Evolutionary conservation across 1,139 yeast species (phyloP).

Genomic region (Protomyces lactucae-debilis): DNA sequence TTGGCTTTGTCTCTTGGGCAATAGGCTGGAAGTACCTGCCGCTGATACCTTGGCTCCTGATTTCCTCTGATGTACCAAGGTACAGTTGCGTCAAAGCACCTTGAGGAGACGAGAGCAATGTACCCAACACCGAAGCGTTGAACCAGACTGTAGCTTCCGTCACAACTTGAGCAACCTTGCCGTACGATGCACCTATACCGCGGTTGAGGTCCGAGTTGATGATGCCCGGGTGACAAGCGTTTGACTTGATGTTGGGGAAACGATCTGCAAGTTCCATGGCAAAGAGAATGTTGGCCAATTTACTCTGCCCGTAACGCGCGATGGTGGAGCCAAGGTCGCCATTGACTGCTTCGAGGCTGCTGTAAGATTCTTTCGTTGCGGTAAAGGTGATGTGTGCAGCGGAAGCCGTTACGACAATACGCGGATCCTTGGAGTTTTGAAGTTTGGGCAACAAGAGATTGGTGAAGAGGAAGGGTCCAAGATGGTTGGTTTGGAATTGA

Average conservation of each 20-base stretch:
- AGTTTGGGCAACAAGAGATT: conserved; percentile 56
- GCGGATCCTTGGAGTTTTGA: conserved; percentile 6
- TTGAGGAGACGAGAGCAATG: neutral
- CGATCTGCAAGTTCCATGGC: conserved; percentile 29
- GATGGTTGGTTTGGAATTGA: conserved; percentile 73
- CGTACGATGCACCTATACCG: neutral
- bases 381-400: conserved; percentile 52
- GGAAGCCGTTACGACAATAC: conserved; percentile 66
- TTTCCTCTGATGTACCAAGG: conserved; percentile 14
- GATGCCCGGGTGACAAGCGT: conserved; percentile 33
- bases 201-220: conserved; percentile 29
- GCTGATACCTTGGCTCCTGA: conserved; percentile 4
- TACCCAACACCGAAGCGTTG: neutral
- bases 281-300: conserved; percentile 32
- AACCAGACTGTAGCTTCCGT: neutral
- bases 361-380: conserved; percentile 11
- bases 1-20: neutral
- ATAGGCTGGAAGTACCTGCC: conserved; percentile 21
- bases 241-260: conserved; percentile 25
- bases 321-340: conserved; percentile 1
- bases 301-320: conserved; percentile 33
- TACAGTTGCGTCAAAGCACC: conserved; percentile 27
- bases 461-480: conserved; percentile 69
- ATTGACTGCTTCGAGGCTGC: conserved; percentile 15
- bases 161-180: neutral